Conservation (phyloP, 768 basidiomycete species). For the Mycena crocata region DNA sequence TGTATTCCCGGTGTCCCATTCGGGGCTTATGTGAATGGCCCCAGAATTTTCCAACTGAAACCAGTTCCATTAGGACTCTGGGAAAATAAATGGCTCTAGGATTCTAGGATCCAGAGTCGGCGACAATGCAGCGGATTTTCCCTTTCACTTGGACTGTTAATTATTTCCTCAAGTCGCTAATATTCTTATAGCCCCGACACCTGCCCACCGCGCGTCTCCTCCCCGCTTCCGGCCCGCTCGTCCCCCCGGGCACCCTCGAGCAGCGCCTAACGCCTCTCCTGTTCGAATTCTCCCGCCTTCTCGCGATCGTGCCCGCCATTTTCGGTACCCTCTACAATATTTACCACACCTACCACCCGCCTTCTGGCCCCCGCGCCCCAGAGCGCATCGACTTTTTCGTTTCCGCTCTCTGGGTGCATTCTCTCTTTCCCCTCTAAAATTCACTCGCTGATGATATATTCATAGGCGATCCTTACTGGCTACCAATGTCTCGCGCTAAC, state of each 20-base stretch:
- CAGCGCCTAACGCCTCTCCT: constrained; percentile 66
- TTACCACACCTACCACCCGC: constrained; percentile 64
- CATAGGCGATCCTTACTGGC: constrained; percentile 85
- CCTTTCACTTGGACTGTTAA: too few species aligned
- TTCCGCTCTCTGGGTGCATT: constrained; percentile 77
- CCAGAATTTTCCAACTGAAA: too few species aligned
- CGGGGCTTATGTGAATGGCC: not conserved
- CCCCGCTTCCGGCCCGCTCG: constrained; percentile 59
- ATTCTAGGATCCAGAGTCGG: too few species aligned
- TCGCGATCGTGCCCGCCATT: constrained; percentile 79
- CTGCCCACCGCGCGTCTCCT: constrained; percentile 78
- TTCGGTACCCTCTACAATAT: constrained; percentile 74
- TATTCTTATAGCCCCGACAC: constrained; percentile 61
- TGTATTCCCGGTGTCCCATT: too few species aligned
- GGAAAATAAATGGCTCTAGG: too few species aligned
- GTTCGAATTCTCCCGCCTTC: constrained; percentile 76
- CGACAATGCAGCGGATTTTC: too few species aligned
- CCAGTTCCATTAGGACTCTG: too few species aligned
- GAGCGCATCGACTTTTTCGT: constrained; percentile 74
- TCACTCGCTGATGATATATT: not conserved
- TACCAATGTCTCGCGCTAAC: constrained; percentile 91
- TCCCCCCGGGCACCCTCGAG: constrained; percentile 60
- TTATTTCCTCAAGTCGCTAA: not conserved
- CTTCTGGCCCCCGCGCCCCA: constrained; percentile 51
- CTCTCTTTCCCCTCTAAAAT: constrained; percentile 5